These are phyloP conservation scores for Barnettozyma botsteinii DNA, from an alignment of 805 yeast species.

Conservation along the genomic window DNA sequence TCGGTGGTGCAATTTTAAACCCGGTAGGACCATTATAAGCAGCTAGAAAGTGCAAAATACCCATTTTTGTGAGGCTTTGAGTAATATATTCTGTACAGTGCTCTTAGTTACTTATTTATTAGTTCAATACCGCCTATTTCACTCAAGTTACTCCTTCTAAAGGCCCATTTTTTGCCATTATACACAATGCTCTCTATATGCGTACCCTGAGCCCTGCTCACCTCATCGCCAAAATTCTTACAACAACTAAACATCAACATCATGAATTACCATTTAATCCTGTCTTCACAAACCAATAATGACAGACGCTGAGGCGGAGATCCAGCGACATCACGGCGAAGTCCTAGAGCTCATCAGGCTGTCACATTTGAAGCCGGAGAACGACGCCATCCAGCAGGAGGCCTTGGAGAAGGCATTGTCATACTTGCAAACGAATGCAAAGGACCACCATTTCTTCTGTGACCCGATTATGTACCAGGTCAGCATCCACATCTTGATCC, in stretches of 20 bases:
- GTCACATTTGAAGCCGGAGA: conserved; percentile 29
- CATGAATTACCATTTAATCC: too few species aligned
- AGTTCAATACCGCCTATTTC: too few species aligned
- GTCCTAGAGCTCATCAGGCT: neutral
- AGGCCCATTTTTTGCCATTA: too few species aligned
- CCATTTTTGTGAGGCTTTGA: neutral
- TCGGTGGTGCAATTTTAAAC: neutral
- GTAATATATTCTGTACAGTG: neutral
- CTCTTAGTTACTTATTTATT: too few species aligned
- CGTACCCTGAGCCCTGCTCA: too few species aligned
- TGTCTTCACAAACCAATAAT: neutral
- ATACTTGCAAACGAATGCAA: conserved; percentile 27
- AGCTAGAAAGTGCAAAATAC: neutral
- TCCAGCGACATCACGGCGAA: neutral
- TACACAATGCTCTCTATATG: too few species aligned
- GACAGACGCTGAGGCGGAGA: neutral
- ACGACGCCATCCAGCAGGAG: conserved; percentile 30
- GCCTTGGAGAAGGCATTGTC: conserved; percentile 37
- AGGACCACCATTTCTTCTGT: conserved; percentile 49
- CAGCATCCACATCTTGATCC: conserved; percentile 48
- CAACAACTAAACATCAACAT: neutral
- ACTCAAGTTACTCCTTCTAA: too few species aligned
- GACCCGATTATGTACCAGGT: conserved; percentile 42
- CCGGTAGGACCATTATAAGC: neutral
- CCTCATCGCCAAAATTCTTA: too few species aligned